Evolutionary conservation across 2,329 filamentous ascomycete genomes (phyloP).

Genomic region (Sordariomycetes sp.): DNA sequence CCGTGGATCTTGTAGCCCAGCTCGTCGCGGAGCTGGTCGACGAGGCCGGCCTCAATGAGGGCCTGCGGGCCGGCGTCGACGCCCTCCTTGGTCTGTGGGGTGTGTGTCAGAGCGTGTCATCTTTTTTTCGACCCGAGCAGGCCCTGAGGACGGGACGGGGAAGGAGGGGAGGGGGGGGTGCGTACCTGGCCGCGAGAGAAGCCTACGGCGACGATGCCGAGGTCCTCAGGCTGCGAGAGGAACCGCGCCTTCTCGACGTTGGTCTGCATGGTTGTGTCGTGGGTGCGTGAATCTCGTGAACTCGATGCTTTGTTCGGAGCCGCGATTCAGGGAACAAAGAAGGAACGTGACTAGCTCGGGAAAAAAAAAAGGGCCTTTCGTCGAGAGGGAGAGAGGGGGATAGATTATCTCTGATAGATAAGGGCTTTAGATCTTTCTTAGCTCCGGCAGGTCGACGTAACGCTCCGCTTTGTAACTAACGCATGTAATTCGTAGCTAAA

Average conservation of each 20-base stretch:
- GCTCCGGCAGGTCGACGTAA: neutral
- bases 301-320: no score
- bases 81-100: slow-evolving; percentile 64
- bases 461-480: no score
- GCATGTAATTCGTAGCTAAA: no score
- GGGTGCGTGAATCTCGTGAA: neutral
- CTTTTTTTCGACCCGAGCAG: no score
- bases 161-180: slow-evolving; percentile 4
- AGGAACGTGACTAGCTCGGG: neutral
- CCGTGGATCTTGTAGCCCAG: slow-evolving; percentile 81
- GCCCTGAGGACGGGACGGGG: slow-evolving; percentile 1
- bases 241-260: slow-evolving; percentile 55
- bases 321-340: no score
- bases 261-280: slow-evolving; percentile 30
- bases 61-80: slow-evolving; percentile 85
- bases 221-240: slow-evolving; percentile 62
- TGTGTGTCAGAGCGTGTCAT: slow-evolving; percentile 6
- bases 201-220: slow-evolving; percentile 87
- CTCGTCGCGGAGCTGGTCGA: slow-evolving; percentile 70
- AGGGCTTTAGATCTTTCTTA: neutral
- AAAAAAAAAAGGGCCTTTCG: slow-evolving; percentile 5
- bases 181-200: slow-evolving; percentile 92
- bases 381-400: neutral
- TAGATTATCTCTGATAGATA: neutral
- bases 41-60: slow-evolving; percentile 76